These are phyloP conservation scores for Berkeleyomyces rouxiae DNA, from an alignment of 2,329 filamentous ascomycete genomes.

Conservation along the genomic window DNA sequence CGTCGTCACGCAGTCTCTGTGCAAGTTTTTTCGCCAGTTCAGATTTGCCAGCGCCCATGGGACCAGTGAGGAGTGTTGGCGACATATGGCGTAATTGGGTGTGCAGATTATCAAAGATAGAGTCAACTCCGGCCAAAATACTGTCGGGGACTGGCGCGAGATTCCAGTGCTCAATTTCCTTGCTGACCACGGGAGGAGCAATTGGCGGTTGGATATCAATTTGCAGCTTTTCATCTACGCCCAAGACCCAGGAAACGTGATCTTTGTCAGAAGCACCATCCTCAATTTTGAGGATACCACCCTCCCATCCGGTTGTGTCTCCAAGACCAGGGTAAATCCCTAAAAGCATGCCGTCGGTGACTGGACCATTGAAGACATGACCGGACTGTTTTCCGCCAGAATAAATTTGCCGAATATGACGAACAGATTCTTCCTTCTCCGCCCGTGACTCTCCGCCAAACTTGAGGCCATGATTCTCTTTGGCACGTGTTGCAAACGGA, in stretches of 20 bases:
- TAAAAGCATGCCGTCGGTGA: conserved; percentile 79
- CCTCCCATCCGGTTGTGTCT: conserved; percentile 52
- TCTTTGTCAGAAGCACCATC: conserved; percentile 30
- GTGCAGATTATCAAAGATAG: conserved; percentile 52
- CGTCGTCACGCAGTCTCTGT: conserved; percentile 52
- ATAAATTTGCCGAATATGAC: conserved; percentile 57
- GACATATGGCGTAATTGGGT: conserved; percentile 70
- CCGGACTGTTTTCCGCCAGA: conserved; percentile 27
- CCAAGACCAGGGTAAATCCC: conserved; percentile 37
- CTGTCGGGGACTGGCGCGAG: conserved; percentile 40
- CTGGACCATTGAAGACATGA: conserved; percentile 57
- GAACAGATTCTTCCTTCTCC: conserved; percentile 60
- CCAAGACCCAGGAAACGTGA: conserved; percentile 52
- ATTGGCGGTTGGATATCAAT: conserved; percentile 65
- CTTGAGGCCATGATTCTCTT: conserved; percentile 49
- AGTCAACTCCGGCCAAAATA: conserved; percentile 69
- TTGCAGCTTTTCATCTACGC: conserved; percentile 54
- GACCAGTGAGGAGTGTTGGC: conserved; percentile 77
- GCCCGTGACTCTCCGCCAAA: conserved; percentile 80
- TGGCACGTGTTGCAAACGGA: conserved; percentile 51
- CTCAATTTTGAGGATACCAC: conserved; percentile 69
- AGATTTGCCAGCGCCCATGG: conserved; percentile 80
- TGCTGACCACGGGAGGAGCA: conserved; percentile 42
- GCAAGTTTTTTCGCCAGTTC: conserved; percentile 62
- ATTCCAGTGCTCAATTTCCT: conserved; percentile 30